These are phyloP conservation scores for Leersia perrieri DNA, from an alignment of 176 grass and related monocot genomes.

Conservation along the genomic window DNA sequence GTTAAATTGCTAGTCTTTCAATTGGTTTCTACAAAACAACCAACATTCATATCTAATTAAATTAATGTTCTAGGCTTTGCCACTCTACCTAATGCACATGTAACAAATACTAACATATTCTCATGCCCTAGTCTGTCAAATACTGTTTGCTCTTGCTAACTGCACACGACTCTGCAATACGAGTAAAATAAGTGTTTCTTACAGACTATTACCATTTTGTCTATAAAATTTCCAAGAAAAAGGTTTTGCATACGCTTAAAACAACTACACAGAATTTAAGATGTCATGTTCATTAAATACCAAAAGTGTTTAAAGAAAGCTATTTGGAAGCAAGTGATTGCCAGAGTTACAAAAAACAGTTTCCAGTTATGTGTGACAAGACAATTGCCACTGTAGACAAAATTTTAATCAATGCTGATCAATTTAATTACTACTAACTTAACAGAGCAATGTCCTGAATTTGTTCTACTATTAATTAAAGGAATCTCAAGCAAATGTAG, in stretches of 20 bases:
- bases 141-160: neutral
- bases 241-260: neutral
- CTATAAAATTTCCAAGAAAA: neutral
- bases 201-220: neutral
- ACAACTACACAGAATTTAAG: neutral
- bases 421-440: neutral
- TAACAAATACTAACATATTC: neutral
- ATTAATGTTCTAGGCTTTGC: neutral
- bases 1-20: neutral
- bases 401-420: neutral
- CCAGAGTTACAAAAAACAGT: neutral
- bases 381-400: neutral
- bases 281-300: neutral
- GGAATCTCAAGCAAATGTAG: neutral
- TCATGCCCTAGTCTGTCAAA: neutral
- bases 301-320: neutral
- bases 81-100: neutral
- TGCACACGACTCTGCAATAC: neutral
- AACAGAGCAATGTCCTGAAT: neutral
- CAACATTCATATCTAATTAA: neutral
- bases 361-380: neutral
- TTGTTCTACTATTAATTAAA: neutral
- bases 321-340: neutral
- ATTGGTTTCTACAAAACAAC: neutral
- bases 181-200: neutral